Conservation (phyloP, 192 early-diverging fungal genomes). For the Coemansia aciculifera region DNA sequence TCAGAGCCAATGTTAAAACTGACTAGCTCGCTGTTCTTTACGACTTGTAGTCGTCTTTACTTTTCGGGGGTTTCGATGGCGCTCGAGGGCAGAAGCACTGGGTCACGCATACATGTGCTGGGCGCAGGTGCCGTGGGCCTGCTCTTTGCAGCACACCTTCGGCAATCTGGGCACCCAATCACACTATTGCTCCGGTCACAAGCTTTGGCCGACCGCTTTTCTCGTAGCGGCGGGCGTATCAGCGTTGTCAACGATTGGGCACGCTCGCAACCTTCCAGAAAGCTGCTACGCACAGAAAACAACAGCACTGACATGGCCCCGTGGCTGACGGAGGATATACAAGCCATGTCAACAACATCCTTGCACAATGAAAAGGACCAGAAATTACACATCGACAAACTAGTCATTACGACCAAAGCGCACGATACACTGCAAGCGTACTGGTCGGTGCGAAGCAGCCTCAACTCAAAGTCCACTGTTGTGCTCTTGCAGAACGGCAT, state of each 20-base stretch:
- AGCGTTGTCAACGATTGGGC: constrained; percentile 37
- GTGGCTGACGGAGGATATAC: constrained; percentile 32
- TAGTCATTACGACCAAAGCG: constrained; percentile 68
- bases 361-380: constrained; percentile 15
- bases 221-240: constrained; percentile 18
- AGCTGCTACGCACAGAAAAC: constrained; percentile 27
- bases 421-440: constrained; percentile 61
- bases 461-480: constrained; percentile 56
- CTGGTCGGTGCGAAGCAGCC: constrained; percentile 50
- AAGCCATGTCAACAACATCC: constrained; percentile 38
- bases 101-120: constrained; percentile 62
- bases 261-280: constrained; percentile 31
- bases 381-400: constrained; percentile 43
- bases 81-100: constrained; percentile 1
- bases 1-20: not conserved
- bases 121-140: constrained; percentile 73
- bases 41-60: constrained; percentile 13
- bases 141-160: constrained; percentile 61
- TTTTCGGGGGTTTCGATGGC: constrained; percentile 26
- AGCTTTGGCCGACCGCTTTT: constrained; percentile 41
- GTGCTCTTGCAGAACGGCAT: constrained; percentile 70
- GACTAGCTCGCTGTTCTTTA: not conserved
- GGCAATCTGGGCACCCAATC: constrained; percentile 54
- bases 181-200: constrained; percentile 62
- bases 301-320: constrained; percentile 18